Evolutionary conservation across 176 grass and related monocot species (phyloP), one percentile per base, ranked within the genome.

Genomic region (Saccharum spontaneum): DNA sequence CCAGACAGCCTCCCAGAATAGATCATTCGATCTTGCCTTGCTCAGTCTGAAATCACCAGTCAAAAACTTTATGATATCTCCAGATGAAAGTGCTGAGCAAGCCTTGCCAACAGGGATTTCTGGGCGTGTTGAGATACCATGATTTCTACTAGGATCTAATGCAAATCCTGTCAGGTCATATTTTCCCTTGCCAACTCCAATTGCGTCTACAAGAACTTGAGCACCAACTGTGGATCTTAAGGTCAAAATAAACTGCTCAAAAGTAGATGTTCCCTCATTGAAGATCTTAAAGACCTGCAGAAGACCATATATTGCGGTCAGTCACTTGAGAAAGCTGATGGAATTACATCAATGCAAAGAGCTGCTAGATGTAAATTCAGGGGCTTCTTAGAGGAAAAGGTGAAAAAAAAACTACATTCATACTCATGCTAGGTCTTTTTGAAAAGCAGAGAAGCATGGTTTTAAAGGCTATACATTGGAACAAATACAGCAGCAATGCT

Each of bases 1-100:
- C 97, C 97, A 98, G 36, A 98, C 91, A 83, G 97, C 97, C 83
- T 98, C 97, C 97, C 97, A 98, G 67, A 98, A 98, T 73, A 98
- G 88, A 96, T 98, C 97, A 86, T 95, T 98, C 49, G 97, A 95
- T 83, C 89, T 95, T 65, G 93, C 91, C 80, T 98, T 98, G 83
- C 97, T 95, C 71, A 98, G 67, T 86, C 97, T 95, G 77, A 95
- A 95, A 91, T 92, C 93, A 67, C 93, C 93, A 50, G 93, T 98
- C 83, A 98, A 81, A 94, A 95, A 95, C 67, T 95, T 92, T 57
- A 96, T 83, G 60, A 98, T 90, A 38, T 94, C 91, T 82, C 79
- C 91, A 86, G 89, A 88, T 49, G 89, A 85, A 74, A 98, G 93
- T 15, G 75, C 92, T 24, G 93, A 92, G 75, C 97, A 98, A 78